Percentiles rank a stretch among this genome's conserved stretches.
These are phyloP conservation scores for Gloeostereum incarnatum DNA, from an alignment of 768 basidiomycete species.

Conservation along the genomic window DNA sequence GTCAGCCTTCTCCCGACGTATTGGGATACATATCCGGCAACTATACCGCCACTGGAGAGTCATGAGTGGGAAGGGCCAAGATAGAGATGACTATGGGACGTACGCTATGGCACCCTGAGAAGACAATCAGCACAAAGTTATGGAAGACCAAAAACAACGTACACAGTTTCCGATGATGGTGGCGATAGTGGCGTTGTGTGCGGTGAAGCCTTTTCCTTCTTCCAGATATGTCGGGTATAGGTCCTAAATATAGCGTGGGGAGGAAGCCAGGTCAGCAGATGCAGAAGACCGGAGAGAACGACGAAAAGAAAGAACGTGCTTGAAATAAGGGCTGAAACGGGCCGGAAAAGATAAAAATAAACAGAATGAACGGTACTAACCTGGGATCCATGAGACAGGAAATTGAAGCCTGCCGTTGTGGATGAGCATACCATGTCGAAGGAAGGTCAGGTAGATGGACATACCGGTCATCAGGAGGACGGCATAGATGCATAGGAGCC, in stretches of 20 bases:
- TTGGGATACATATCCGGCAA: constrained; percentile 47
- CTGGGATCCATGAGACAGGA: constrained; percentile 10
- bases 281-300: too few species aligned
- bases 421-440: not conserved
- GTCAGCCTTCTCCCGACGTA: constrained; percentile 54
- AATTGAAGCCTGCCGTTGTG: not conserved
- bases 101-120: constrained; percentile 26
- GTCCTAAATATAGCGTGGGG: constrained; percentile 17
- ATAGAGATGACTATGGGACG: constrained; percentile 44
- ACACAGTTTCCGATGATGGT: constrained; percentile 42
- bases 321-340: too few species aligned
- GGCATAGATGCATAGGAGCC: constrained; percentile 48
- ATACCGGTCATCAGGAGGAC: constrained; percentile 44
- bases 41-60: too few species aligned
- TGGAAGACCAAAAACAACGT: not conserved
- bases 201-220: constrained; percentile 36
- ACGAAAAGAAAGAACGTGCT: too few species aligned
- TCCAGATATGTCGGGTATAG: constrained; percentile 52
- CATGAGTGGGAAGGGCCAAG: too few species aligned
- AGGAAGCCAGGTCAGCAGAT: not conserved
- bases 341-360: too few species aligned
- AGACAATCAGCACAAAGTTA: constrained; percentile 18
- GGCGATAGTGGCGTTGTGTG: constrained; percentile 39
- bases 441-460: too few species aligned
- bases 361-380: not conserved